Evolutionary conservation across 768 basidiomycete genomes (phyloP), one percentile per base, ranked within the genome.

Genomic region (Saitozyma podzolica): DNA sequence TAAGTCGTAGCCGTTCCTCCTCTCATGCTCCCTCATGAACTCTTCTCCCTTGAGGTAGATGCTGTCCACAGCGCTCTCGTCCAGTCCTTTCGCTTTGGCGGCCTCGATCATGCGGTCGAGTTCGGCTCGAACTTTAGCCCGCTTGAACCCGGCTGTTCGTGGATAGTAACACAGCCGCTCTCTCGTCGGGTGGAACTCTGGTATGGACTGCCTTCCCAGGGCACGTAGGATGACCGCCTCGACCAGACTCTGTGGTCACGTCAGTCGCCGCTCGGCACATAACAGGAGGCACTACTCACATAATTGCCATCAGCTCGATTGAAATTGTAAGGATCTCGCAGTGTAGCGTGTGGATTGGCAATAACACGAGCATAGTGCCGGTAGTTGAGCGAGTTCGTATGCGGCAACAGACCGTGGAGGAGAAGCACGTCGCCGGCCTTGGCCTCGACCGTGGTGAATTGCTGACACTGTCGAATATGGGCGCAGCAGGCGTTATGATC

Each of bases 161-260:
- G 68, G 68, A 52, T 66, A 69, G 58, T 47, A 64, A 56, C 42
- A 20, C n/a, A 51, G 53, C 19, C 68, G 52, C 1, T 39, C 20
- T 19, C 65, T 57, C n/a, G 68, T 69, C 17, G 40, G 40, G 14
- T 43, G n/a, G 56, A n/a, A 57, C 41, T 54, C 54, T 13, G 54
- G 54, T 10, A 70, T 53, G 6, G 61, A 65, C n/a, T 45, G 17
- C 7, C 63, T 8, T 7, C 57, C 56, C 6, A 70, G 60, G 8
- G 59, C 61, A n/a, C 63, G 60, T 14, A 70, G 66, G 52, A 73
- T 68, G 40, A 69, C 61, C 50, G 71, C 56, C 54, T 74, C 58
- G 59, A 40, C 42, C 10, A 67, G 59, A 9, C 62, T 61, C 66
- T 67, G 48, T 11, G 17, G 41, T 19, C 29, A 9, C 49, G 39